These are phyloP conservation scores for Arctostaphylos glauca DNA, from an alignment of 148 eudicot species.

Conservation along the genomic window DNA sequence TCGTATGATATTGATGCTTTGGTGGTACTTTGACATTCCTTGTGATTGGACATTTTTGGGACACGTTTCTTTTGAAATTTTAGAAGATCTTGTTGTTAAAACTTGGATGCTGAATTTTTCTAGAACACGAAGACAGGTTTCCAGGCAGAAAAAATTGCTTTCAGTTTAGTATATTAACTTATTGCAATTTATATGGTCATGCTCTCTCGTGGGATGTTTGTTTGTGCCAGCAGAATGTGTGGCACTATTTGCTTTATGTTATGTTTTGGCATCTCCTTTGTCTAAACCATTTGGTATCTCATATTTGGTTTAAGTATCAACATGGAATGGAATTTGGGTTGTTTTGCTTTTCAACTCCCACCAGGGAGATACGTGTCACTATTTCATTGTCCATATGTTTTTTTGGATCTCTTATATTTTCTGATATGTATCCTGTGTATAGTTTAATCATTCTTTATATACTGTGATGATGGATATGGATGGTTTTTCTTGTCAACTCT, in stretches of 20 bases:
- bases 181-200: background rate
- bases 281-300: background rate
- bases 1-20: background rate
- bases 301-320: background rate
- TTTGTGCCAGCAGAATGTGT: background rate
- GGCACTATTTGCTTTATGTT: background rate
- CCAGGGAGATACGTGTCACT: background rate
- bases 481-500: slow-evolving; percentile 3
- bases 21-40: background rate
- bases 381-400: background rate
- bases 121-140: background rate
- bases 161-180: background rate
- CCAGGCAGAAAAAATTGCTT: background rate
- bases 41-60: background rate
- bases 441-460: background rate
- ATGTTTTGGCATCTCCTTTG: background rate
- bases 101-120: background rate
- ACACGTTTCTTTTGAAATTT: background rate
- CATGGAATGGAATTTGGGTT: background rate
- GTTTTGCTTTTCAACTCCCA: background rate
- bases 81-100: background rate
- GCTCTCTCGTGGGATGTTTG: background rate
- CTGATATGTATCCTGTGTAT: background rate
- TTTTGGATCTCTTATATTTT: background rate
- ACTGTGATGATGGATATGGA: background rate